Conservation (phyloP, 1,284 basidiomycete genomes). For the Neolentinus lepideus region DNA sequence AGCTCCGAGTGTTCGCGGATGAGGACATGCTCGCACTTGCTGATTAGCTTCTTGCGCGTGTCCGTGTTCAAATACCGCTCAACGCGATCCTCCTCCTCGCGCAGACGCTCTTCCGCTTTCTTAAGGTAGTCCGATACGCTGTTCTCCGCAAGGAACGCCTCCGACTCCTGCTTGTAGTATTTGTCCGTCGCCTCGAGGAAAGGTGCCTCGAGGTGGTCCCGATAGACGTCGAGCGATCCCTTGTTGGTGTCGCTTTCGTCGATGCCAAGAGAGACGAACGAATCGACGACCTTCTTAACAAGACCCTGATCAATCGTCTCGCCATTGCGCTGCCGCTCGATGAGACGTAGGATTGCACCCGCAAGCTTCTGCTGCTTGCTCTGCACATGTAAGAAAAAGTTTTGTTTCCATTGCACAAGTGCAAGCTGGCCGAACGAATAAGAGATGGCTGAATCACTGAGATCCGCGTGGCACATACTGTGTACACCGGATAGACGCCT, state of each 20-base stretch:
- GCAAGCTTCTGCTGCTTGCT: constrained; percentile 78
- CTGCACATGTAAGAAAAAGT: constrained; percentile 89
- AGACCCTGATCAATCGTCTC: constrained; percentile 91
- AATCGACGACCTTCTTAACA: constrained; percentile 95
- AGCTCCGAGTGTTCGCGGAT: constrained; percentile 83
- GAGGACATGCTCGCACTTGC: constrained; percentile 89
- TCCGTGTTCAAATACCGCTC: constrained; percentile 90
- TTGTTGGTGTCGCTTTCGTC: constrained; percentile 90
- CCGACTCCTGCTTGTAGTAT: constrained; percentile 91
- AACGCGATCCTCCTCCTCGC: constrained; percentile 94
- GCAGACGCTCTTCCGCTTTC: constrained; percentile 89
- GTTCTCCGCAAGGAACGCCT: constrained; percentile 85
- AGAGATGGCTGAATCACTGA: too few relatives aligned
- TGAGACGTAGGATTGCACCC: constrained; percentile 81
- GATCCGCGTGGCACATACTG: constrained; percentile 48
- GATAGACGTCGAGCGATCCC: constrained; percentile 92
- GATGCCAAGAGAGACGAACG: constrained; percentile 93
- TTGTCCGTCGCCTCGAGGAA: constrained; percentile 88
- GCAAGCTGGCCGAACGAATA: constrained; percentile 57
- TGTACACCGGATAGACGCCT: constrained; percentile 93
- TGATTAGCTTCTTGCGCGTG: constrained; percentile 83
- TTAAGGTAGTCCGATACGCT: constrained; percentile 95
- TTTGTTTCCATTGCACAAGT: constrained; percentile 90
- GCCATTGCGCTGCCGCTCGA: constrained; percentile 92
- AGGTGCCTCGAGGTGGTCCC: constrained; percentile 83